Conservation (phyloP, 768 basidiomycete genomes). For the Leccinum uliginosum region DNA sequence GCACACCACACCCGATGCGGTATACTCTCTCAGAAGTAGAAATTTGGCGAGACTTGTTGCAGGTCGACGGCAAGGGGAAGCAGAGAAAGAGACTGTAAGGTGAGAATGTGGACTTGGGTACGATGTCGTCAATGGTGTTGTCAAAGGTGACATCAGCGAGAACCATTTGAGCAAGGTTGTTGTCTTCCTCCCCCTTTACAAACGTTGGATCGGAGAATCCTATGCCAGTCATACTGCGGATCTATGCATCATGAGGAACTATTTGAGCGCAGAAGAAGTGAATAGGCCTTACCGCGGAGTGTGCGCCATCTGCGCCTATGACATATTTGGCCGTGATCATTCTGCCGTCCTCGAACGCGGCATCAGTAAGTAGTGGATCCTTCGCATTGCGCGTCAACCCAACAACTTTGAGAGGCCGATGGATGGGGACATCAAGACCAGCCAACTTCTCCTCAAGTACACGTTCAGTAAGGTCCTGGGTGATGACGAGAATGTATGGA, state of each 20-base stretch:
- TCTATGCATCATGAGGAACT: slow-evolving; percentile 22
- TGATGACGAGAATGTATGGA: slow-evolving; percentile 39
- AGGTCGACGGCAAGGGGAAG: slow-evolving; percentile 34
- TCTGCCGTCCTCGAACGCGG: slow-evolving; percentile 45
- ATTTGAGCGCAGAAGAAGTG: not conserved
- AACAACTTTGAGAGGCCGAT: slow-evolving; percentile 37
- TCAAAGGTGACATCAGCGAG: slow-evolving; percentile 45
- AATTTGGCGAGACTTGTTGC: slow-evolving; percentile 14
- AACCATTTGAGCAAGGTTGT: slow-evolving; percentile 36
- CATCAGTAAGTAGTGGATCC: slow-evolving; percentile 32
- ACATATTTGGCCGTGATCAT: slow-evolving; percentile 42
- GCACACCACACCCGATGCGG: slow-evolving; percentile 40
- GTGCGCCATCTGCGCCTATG: slow-evolving; percentile 49
- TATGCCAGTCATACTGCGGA: slow-evolving; percentile 40
- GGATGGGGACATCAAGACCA: slow-evolving; percentile 30
- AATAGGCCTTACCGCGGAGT: slow-evolving; percentile 36
- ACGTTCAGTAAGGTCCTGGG: slow-evolving; percentile 43
- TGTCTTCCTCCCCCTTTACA: slow-evolving; percentile 19
- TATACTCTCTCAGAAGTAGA: slow-evolving; percentile 24
- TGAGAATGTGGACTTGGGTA: slow-evolving; percentile 23
- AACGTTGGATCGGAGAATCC: slow-evolving; percentile 42
- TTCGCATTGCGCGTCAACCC: slow-evolving; percentile 31
- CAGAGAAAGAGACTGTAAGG: slow-evolving; percentile 32
- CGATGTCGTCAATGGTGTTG: not conserved
- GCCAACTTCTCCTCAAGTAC: slow-evolving; percentile 34